Base-by-base conservation (phyloP, 2,329 filamentous ascomycete genomes). In the Beauveria medogensis region DNA sequence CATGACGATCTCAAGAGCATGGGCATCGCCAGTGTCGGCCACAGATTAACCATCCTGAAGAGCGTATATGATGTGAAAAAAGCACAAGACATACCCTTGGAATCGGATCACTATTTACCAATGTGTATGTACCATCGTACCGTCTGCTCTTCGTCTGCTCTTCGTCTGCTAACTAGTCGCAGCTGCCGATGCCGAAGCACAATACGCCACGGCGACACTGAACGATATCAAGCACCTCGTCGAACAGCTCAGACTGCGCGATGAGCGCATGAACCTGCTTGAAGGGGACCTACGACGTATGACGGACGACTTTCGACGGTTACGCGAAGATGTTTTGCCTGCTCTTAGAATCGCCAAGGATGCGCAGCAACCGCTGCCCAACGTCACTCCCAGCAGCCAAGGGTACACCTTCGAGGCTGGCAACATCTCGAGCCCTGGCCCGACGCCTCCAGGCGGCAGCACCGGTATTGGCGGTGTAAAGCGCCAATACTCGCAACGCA, bases 41-140 rank as follows among this genome's bases (percentile, higher is more conserved):
- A 99, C 77, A 88, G 94, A 63, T 80, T 99, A 68, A 96, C 92
- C 24, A 95, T 99, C 62, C 82, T 99, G 62, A 97, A 97, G 77
- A 92, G 87, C 69, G 92, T 97, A 59, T 97, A 97, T 76, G 92
- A 97, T 70, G 88, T 94, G 70, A 99, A 99, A 78, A 88, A 93
- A 73, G 91, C 91, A 65, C 92, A 97, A 70, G 92, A 96, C 68
- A 85, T 97, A 63, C 89, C 91, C 18, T 84, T 97, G 68, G 93
- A 97, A 71, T 87, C 88, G 64, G 93, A 97, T 69, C 91, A 97
- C 73, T 99, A 97, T 72, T 83, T 97, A 56, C 94, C 94, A 43
- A 80, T 94, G 55, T 94, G 92, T 96, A 87, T 69, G 89, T 52
- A 34, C 18, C 20, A 22, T 16, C 16, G 5, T 2, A 5, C 10